phyloP scores from a whole-genome alignment of 805 yeast species.

The Maudiozyma turicensis region DNA sequence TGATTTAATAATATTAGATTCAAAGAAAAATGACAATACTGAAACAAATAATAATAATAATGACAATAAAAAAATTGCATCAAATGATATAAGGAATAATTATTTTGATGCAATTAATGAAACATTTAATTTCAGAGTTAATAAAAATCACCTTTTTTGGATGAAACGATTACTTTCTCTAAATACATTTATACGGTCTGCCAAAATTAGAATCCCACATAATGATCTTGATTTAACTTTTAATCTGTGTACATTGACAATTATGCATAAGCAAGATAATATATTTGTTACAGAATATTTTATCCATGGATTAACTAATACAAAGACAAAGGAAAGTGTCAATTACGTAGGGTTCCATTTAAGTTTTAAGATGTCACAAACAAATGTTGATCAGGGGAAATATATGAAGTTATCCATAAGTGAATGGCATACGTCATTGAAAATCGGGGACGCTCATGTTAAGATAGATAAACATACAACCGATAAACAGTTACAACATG shows the following conservation, averaged over 20 bases:
- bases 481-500: neutral
- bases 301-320: constrained; percentile 11
- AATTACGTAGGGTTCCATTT: constrained; percentile 15
- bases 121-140: constrained; percentile 6
- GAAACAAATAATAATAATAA: neutral
- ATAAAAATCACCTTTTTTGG: constrained; percentile 4
- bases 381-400: neutral
- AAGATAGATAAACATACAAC: constrained; percentile 3
- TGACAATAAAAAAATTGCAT: neutral
- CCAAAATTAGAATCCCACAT: constrained; percentile 4
- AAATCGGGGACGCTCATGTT: constrained; percentile 14
- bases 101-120: constrained; percentile 2
- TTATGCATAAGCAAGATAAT: constrained; percentile 9
- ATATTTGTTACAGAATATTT: constrained; percentile 13
- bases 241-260: constrained; percentile 13
- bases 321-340: constrained; percentile 9
- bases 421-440: constrained; percentile 16
- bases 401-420: constrained; percentile 5
- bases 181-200: constrained; percentile 8
- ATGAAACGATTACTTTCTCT: constrained; percentile 11
- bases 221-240: constrained; percentile 6
- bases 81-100: neutral
- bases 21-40: neutral
- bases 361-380: constrained; percentile 6
- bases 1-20: constrained; percentile 3